Conservation (phyloP, 768 basidiomycete species). For the Neoboletus brunneissimus region DNA sequence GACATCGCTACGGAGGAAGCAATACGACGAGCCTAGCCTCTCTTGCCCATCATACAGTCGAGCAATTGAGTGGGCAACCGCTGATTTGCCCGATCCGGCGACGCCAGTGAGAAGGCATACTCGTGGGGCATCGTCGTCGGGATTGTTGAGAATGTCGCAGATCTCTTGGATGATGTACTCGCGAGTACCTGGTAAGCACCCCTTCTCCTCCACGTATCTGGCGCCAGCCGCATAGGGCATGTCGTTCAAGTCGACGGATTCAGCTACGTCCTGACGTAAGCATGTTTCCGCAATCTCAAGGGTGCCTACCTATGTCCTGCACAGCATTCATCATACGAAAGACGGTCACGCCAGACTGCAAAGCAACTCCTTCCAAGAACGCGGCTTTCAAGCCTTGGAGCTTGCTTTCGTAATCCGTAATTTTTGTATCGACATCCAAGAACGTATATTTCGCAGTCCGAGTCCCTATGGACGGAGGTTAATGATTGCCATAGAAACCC, state of each 20-base stretch:
- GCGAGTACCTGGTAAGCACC: slow-evolving; percentile 21
- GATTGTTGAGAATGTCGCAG: slow-evolving; percentile 15
- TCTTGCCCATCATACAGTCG: slow-evolving; percentile 21
- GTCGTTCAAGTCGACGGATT: slow-evolving; percentile 17
- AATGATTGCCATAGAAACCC: not conserved
- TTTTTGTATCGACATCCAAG: slow-evolving; percentile 18
- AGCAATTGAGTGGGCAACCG: slow-evolving; percentile 32
- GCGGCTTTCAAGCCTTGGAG: slow-evolving; percentile 17
- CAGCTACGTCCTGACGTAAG: slow-evolving; percentile 4
- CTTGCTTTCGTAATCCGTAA: slow-evolving; percentile 17
- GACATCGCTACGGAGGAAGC: slow-evolving; percentile 20
- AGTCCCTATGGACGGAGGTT: slow-evolving; percentile 7
- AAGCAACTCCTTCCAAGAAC: slow-evolving; percentile 14
- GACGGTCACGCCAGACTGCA: slow-evolving; percentile 17
- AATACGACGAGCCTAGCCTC: slow-evolving; percentile 34
- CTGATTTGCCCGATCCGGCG: slow-evolving; percentile 32
- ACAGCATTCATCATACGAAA: slow-evolving; percentile 21
- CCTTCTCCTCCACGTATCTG: slow-evolving; percentile 21
- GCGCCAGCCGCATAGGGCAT: slow-evolving; percentile 25
- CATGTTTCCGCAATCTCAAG: not conserved
- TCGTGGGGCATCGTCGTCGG: slow-evolving; percentile 12
- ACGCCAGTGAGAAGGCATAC: slow-evolving; percentile 30
- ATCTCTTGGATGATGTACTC: slow-evolving; percentile 15
- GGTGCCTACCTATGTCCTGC: slow-evolving; percentile 3
- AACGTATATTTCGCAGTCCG: slow-evolving; percentile 18